Evolutionary conservation across 78 protist species (phyloP), one percentile per base, ranked within the genome.

Genomic region (Trichosphaerium sp.): DNA sequence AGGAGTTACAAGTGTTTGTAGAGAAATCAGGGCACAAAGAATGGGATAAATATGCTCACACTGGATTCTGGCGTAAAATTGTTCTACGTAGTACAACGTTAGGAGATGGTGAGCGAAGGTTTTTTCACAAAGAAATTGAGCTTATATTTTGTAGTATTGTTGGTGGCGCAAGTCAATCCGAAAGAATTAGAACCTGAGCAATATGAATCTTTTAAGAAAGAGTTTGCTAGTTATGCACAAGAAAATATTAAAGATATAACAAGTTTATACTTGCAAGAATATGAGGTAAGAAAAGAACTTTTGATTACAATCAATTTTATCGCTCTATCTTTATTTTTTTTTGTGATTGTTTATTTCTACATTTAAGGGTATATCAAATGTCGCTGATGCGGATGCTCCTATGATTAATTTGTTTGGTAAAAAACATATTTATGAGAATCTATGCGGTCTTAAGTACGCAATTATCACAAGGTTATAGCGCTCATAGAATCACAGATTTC

Each of bases 1-100:
- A n/a, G n/a, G n/a, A n/a, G n/a, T n/a, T n/a, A n/a, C n/a, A n/a
- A n/a, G n/a, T n/a, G n/a, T n/a, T n/a, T n/a, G n/a, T n/a, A n/a
- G n/a, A n/a, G n/a, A n/a, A n/a, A n/a, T n/a, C n/a, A n/a, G n/a
- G n/a, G n/a, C 70, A 64, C 29, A n/a, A 32, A 14, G 71, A 73
- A 38, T 78, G 32, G 58, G 76, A 78, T 39, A 78, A 78, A 44
- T 31, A 8, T n/a, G 41, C 38, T 1, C 84, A 78, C 32, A 40
- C 51, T 52, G 84, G 84, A 11, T 78, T 78, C 35, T 78, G 84
- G 84, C 67, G 84, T 28, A 75, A 78, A 62, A 11, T 78, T 14
- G 65, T 48, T 4, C 74, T 78, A 14, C 62, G 74, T 47, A 75
- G 67, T 29, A 71, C 70, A 21, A 67, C 77, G 4, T 71, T 77